Evolutionary conservation across 2,329 filamentous ascomycete genomes (phyloP), one percentile per base, ranked within the genome.

Genomic region (Sphaerulina populicola): DNA sequence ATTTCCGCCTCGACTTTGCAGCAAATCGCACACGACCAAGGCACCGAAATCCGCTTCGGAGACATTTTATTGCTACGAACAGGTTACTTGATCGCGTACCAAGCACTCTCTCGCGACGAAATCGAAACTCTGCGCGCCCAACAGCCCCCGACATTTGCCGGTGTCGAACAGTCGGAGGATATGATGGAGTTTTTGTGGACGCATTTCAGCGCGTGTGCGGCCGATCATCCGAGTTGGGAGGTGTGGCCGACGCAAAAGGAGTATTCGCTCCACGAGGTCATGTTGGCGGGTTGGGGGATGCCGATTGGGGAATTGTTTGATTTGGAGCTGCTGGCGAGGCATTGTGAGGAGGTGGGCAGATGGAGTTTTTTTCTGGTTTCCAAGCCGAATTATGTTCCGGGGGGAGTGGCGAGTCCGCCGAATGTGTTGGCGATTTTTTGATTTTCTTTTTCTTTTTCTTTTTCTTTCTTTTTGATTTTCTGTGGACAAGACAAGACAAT

Each of bases 41-140:
- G 72, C 7, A 76, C 74, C 0, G 68, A 74, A 55, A 65, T 77
- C 29, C 87, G 68, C n/a, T 74, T 77, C 49, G 77, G 77, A 8
- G 77, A 79, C 55, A 72, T 79, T 31, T 63, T 79, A 2, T 67
- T 79, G 56, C 68, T 78, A 23, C 72, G 77, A 6, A 71, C 64
- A 5, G 74, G 76, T 9, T 79, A 73, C 60, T 72, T 73, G 56
- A 63, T 63, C 29, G 62, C 69, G 1, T 70, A 70, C 48, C 62
- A 68, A 3, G 56, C 60, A n/a, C 69, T 73, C 18, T 64, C 68
- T 1, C 56, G 65, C 4, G 53, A 62, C 3, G 62, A 74, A 15
- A 65, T 75, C n/a, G 62, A 65, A 18, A 55, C 65, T 2, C 57
- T 72, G 47, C 51, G 64, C 9, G 65, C 67, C 23, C 63, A 71